A percentile compares a stretch with the other conserved stretches of the same genome.
Evolutionary conservation across 306 rosid species (phyloP).

Genomic region (Calophaca sinica): DNA sequence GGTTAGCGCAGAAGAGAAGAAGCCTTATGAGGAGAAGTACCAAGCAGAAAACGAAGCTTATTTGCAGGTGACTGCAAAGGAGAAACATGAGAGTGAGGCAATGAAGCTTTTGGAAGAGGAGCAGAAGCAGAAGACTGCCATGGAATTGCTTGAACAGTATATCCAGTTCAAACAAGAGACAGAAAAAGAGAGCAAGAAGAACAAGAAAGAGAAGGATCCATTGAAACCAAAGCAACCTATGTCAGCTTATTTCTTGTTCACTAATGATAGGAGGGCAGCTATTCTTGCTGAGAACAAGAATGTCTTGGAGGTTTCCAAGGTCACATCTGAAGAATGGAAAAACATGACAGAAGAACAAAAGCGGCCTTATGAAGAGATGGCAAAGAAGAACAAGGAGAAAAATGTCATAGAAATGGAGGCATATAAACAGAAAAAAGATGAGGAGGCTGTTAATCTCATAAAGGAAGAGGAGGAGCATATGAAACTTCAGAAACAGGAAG

Average conservation of each 20-base stretch:
- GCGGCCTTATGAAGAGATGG: constrained; percentile 83
- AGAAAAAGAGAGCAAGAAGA: constrained; percentile 69
- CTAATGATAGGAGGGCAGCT: constrained; percentile 76
- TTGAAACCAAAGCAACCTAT: constrained; percentile 92
- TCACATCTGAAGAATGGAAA: constrained; percentile 90
- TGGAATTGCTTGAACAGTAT: constrained; percentile 92
- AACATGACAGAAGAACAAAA: constrained; percentile 70
- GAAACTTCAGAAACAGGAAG: constrained; percentile 91
- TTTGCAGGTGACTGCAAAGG: constrained; percentile 65
- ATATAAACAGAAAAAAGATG: constrained; percentile 79
- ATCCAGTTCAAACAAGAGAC: constrained; percentile 82
- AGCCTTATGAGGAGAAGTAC: constrained; percentile 86
- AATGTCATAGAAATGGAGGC: constrained; percentile 74
- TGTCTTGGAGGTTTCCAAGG: constrained; percentile 70
- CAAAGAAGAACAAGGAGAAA: constrained; percentile 84
- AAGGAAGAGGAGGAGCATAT: constrained; percentile 82
- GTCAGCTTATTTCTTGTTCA: constrained; percentile 79
- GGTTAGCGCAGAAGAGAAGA: constrained; percentile 73
- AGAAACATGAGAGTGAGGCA: constrained; percentile 89
- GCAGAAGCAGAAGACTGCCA: constrained; percentile 85
- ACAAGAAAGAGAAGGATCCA: constrained; percentile 87
- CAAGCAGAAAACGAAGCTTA: constrained; percentile 77
- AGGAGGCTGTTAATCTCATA: constrained; percentile 65
- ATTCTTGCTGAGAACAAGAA: constrained; percentile 68
- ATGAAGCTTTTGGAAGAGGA: constrained; percentile 87